These are phyloP conservation scores for Allantophomopsis lycopodina DNA, from an alignment of 2,329 filamentous ascomycete genomes.

Conservation along the genomic window DNA sequence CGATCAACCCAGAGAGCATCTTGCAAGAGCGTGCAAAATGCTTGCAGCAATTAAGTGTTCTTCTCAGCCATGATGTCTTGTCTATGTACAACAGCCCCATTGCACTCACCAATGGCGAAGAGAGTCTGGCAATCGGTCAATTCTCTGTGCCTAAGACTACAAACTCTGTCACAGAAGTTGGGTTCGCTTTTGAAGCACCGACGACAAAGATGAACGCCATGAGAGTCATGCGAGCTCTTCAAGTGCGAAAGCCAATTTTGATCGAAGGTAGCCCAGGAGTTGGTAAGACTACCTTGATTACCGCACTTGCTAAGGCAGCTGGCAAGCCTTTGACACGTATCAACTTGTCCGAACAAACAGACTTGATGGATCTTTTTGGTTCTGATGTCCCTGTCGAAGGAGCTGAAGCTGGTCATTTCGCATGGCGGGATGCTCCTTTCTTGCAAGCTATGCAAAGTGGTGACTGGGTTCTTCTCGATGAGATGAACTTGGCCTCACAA, in stretches of 20 bases:
- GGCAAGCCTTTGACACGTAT: conserved; percentile 81
- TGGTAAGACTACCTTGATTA: conserved; percentile 88
- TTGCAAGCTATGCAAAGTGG: conserved; percentile 92
- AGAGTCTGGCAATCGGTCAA: conserved; percentile 52
- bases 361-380: conserved; percentile 93
- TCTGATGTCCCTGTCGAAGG: conserved; percentile 93
- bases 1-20: conserved; percentile 56
- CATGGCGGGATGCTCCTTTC: conserved; percentile 93
- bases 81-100: conserved; percentile 51
- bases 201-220: conserved; percentile 86
- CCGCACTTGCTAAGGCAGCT: conserved; percentile 66
- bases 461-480: conserved; percentile 91
- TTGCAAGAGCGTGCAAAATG: conserved; percentile 60
- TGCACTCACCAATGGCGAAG: conserved; percentile 37
- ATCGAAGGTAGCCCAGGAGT: conserved; percentile 97
- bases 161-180: conserved; percentile 34
- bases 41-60: conserved; percentile 52
- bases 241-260: conserved; percentile 80
- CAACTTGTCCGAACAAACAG: conserved; percentile 95
- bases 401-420: conserved; percentile 79
- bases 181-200: conserved; percentile 73
- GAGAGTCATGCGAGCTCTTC: conserved; percentile 78
- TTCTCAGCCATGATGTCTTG: conserved; percentile 51
- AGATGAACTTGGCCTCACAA: conserved; percentile 98
- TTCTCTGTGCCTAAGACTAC: conserved; percentile 51